These are phyloP conservation scores for Colletotrichum sp. DNA, from an alignment of 2,329 filamentous ascomycete genomes.

Conservation along the genomic window DNA sequence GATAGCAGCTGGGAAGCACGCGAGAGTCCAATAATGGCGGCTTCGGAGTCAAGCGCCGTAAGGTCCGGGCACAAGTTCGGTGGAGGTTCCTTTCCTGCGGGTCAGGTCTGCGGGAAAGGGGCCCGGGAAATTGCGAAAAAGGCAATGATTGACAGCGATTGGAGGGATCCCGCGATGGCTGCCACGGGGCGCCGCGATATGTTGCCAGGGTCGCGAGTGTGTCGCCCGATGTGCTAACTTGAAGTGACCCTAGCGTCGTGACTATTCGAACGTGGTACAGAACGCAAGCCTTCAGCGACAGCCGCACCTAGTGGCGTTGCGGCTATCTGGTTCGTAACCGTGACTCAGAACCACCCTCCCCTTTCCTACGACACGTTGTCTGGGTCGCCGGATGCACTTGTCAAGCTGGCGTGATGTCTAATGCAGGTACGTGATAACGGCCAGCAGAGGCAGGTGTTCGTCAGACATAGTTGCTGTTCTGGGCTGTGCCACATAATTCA, in stretches of 20 bases:
- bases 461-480: not conserved
- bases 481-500: not conserved
- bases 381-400: not conserved
- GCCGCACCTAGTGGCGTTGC: not conserved
- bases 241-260: not conserved
- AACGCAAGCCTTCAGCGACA: not conserved
- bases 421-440: not conserved
- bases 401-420: not conserved
- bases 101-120: slow-evolving; percentile 1
- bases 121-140: slow-evolving; percentile 17
- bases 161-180: slow-evolving; percentile 7
- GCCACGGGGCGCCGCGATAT: not conserved
- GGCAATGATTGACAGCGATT: slow-evolving; percentile 16
- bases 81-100: not conserved
- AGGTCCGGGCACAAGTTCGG: not conserved
- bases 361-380: not conserved
- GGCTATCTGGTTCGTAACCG: not conserved
- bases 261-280: not conserved
- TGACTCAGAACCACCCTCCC: not conserved
- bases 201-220: not conserved
- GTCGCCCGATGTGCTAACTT: slow-evolving; percentile 4
- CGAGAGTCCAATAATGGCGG: not conserved
- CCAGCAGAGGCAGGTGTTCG: not conserved
- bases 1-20: not conserved
- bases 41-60: not conserved